A percentile compares a stretch with the other conserved stretches of the same genome.
These are phyloP conservation scores for Aechmea fasciata DNA, from an alignment of 176 grass and related monocot genomes.

Conservation along the genomic window DNA sequence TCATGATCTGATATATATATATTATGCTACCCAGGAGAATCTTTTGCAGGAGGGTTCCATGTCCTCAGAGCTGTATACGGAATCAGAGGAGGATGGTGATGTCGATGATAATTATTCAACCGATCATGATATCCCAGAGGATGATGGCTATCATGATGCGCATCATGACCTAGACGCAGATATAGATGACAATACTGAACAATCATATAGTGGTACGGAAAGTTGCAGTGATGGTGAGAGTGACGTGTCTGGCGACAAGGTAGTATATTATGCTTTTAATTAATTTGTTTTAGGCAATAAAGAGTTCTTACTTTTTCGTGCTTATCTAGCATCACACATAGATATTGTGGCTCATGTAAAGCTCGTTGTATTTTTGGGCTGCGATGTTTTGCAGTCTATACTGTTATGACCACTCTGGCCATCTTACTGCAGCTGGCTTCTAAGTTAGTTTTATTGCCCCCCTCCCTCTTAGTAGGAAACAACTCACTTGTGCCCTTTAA, in stretches of 20 bases:
- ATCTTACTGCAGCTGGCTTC: no score
- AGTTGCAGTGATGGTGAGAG: slow-evolving; percentile 29
- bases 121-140: slow-evolving; percentile 61
- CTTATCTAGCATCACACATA: neutral
- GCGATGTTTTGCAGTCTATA: neutral
- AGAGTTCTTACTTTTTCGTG: neutral
- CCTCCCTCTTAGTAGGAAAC: no score
- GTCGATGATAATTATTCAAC: slow-evolving; percentile 70
- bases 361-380: neutral
- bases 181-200: slow-evolving; percentile 37
- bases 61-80: slow-evolving; percentile 81
- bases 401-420: neutral
- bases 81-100: slow-evolving; percentile 60
- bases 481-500: no score
- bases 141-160: slow-evolving; percentile 60
- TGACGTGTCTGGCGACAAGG: slow-evolving; percentile 42
- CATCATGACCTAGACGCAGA: slow-evolving; percentile 50
- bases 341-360: neutral
- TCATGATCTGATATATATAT: slow-evolving; percentile 27
- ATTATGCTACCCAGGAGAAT: slow-evolving; percentile 38
- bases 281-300: neutral
- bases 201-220: slow-evolving; percentile 40
- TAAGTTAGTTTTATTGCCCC: no score
- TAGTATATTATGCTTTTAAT: slow-evolving; percentile 21
- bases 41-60: slow-evolving; percentile 62